A percentile compares a stretch with the other conserved stretches of the same genome.
Conservation (phyloP, 2,329 filamentous ascomycete species). For the Stromatinia cepivora region DNA sequence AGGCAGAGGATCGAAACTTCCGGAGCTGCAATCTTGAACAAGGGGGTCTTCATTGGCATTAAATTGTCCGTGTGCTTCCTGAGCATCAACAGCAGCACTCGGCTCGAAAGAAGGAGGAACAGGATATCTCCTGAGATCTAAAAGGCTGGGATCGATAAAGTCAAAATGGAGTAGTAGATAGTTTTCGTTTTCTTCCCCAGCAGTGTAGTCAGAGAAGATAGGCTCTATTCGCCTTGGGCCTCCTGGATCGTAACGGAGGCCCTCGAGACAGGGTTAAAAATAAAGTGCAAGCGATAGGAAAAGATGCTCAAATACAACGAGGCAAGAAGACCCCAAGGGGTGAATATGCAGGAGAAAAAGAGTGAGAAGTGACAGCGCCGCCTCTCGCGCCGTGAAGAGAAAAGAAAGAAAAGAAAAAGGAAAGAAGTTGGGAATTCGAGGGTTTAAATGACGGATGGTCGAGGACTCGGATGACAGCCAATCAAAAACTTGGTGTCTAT, state of each 20-base stretch:
- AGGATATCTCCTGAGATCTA: constrained; percentile 16
- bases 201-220: constrained; percentile 9
- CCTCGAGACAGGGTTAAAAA: not conserved
- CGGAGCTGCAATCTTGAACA: not conserved
- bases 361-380: constrained; percentile 8
- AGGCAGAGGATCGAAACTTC: constrained; percentile 13
- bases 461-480: not conserved
- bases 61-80: not conserved
- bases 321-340: not conserved
- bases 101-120: not conserved
- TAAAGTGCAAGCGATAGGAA: not conserved
- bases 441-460: not conserved
- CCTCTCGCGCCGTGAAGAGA: constrained; percentile 13
- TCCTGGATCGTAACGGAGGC: constrained; percentile 18
- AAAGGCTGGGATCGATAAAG: constrained; percentile 21
- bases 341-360: not conserved
- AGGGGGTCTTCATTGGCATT: constrained; percentile 8
- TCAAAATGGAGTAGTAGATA: not conserved
- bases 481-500: not conserved
- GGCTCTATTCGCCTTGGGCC: constrained; percentile 20
- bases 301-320: constrained; percentile 1
- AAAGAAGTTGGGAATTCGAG: not conserved
- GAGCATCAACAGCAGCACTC: constrained; percentile 3
- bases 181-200: constrained; percentile 13
- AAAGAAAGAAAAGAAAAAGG: not conserved